Base-by-base conservation (phyloP, 805 yeast species). In the Starmera dryadoides region DNA sequence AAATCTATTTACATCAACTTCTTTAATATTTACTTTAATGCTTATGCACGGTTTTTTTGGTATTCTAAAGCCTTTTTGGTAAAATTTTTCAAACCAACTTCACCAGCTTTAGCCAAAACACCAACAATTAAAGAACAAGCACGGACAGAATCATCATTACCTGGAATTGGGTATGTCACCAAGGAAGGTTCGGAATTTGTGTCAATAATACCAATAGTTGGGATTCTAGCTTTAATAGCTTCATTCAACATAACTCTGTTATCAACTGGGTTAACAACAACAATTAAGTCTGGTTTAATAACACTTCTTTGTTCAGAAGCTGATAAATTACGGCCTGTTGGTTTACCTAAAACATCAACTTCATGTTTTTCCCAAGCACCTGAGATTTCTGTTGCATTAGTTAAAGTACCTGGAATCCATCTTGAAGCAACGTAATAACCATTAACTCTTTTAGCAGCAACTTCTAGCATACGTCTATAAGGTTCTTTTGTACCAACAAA, bases 401-500 rank as follows among this genome's bases (percentile, higher is more conserved):
- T 87, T 48, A 93, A 71, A 19, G 94, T 84, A 48, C 98, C 98
- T 2, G 97, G 96, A 43, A 86, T 76, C 98, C 98, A 93, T 56
- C 88, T 78, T 35, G 78, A 73, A 18, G 83, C 70, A 17, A 93
- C 89, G 55, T 82, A 88, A 62, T 78, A 87, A 14, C 95, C 96
- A 42, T 77, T 71, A 40, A 80, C 68, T 48, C 94, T 74, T 34
- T 68, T 64, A 2, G 98, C 95, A 10, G 96, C 95, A 43, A 73
- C 77, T 53, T 79, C 81, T 35, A 93, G 76, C 1, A 87, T 73
- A 40, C 82, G 71, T 44, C 76, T 75, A 53, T 86, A 93, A 39
- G 87, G 89, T 37, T 78, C 77, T 40, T 83, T 71, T 9, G 96
- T 82, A 20, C 98, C 98, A 19, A 93, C 81, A 56, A 77, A 87